A percentile compares a stretch with the other conserved stretches of the same genome.
Evolutionary conservation across 2,329 filamentous ascomycete genomes (phyloP).

Genomic region (Microsporum audouinii): DNA sequence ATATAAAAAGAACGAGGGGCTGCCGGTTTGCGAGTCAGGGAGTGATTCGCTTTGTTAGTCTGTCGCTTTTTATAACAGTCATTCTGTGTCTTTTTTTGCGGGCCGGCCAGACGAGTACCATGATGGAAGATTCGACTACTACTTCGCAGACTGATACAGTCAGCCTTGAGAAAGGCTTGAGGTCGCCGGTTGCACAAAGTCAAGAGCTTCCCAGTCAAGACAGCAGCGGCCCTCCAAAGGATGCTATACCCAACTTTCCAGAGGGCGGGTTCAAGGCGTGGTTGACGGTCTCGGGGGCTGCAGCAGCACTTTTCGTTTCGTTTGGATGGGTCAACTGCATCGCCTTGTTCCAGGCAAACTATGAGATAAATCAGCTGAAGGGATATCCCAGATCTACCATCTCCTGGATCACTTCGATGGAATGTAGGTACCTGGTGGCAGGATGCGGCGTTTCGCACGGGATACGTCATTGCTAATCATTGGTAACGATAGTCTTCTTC

Average conservation of each 20-base stretch:
- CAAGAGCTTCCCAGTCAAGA: background rate
- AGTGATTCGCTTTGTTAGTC: no score
- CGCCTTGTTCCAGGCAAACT: constrained; percentile 50
- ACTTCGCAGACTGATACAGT: background rate
- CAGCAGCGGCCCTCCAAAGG: background rate
- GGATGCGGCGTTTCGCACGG: background rate
- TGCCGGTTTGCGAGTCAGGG: no score
- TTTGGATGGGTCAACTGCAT: constrained; percentile 43
- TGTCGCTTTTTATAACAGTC: no score
- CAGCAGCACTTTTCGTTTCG: constrained; percentile 38
- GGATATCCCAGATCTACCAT: constrained; percentile 44
- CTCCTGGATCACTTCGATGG: constrained; percentile 47
- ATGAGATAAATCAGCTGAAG: constrained; percentile 39
- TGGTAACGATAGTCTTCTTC: constrained; percentile 6
- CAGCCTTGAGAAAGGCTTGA: background rate
- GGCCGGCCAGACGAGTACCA: background rate
- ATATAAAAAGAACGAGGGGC: no score
- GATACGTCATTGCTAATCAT: constrained; percentile 39
- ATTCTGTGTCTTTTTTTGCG: no score
- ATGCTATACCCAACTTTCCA: background rate
- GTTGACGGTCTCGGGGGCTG: constrained; percentile 40
- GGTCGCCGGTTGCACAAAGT: background rate
- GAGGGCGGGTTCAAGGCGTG: constrained; percentile 19
- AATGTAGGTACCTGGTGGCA: background rate
- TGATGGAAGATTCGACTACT: background rate